Conservation (phyloP, 148 eudicot species). For the Polygonum maritimum region DNA sequence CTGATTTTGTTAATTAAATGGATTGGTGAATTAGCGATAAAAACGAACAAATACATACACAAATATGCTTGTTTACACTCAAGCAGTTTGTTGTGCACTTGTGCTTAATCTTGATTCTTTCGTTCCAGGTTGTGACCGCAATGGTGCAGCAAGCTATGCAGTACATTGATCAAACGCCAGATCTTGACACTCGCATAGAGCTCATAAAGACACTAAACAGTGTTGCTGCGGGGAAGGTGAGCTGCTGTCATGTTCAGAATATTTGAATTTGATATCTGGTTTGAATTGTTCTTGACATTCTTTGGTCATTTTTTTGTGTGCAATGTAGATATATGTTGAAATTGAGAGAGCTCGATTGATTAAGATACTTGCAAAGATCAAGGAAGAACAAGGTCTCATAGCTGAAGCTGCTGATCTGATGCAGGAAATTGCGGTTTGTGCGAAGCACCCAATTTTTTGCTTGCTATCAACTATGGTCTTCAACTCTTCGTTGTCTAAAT, state of each 20-base stretch:
- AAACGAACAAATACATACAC: not conserved
- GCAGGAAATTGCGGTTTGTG: constrained; percentile 95
- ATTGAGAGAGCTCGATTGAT: constrained; percentile 80
- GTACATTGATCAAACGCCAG: constrained; percentile 84
- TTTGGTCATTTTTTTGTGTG: not conserved
- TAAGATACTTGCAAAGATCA: constrained; percentile 81
- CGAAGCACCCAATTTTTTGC: not conserved
- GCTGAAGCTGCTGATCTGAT: constrained; percentile 97
- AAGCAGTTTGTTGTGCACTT: not conserved
- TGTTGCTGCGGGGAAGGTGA: constrained; percentile 94
- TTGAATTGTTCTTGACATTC: not conserved
- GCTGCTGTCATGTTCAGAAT: not conserved
- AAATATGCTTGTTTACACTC: not conserved
- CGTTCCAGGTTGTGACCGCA: constrained; percentile 67
- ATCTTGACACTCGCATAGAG: constrained; percentile 74
- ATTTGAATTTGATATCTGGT: not conserved
- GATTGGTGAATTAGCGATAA: not conserved
- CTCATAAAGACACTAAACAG: constrained; percentile 82
- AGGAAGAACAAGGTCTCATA: constrained; percentile 80
- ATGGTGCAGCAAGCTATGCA: constrained; percentile 97
- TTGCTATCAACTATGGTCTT: not conserved
- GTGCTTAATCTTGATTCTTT: not conserved
- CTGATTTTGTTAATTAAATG: not conserved
- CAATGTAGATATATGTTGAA: constrained; percentile 79
- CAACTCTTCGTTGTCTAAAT: not conserved